Evolutionary conservation across 1,284 basidiomycete species (phyloP).

Genomic region (Leccinum fallax): DNA sequence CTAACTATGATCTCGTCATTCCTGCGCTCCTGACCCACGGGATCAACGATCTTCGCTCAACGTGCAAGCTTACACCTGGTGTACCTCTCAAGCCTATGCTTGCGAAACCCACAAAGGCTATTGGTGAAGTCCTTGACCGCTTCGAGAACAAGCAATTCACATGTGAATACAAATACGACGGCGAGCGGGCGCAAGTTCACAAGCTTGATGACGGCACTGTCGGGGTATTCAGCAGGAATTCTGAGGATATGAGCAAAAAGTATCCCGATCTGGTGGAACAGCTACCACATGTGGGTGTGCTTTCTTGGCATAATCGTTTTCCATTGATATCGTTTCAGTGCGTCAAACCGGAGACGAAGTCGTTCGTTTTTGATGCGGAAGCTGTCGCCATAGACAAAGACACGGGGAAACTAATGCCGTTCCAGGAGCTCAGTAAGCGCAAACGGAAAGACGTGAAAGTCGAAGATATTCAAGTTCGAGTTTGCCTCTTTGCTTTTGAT

Average conservation of each 20-base stretch:
- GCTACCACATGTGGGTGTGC: conserved; percentile 70
- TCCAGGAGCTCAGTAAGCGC: conserved; percentile 94
- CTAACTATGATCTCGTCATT: conserved; percentile 92
- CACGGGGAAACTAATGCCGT: conserved; percentile 87
- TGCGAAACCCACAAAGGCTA: conserved; percentile 99
- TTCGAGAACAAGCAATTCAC: conserved; percentile 97
- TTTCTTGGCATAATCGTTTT: neutral
- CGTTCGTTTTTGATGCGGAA: conserved; percentile 95
- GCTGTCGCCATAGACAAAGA: conserved; percentile 93
- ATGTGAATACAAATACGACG: conserved; percentile 99
- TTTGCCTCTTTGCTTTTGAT: conserved; percentile 96
- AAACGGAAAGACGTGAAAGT: conserved; percentile 98
- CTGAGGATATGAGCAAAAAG: conserved; percentile 99
- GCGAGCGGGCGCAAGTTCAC: conserved; percentile 93
- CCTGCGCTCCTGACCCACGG: conserved; percentile 87
- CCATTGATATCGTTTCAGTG: conserved; percentile 53
- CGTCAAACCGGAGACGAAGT: conserved; percentile 78
- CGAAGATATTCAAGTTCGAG: conserved; percentile 94
- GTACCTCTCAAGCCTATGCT: conserved; percentile 99
- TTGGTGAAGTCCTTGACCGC: conserved; percentile 96
- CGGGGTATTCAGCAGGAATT: conserved; percentile 93
- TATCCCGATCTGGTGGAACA: conserved; percentile 97
- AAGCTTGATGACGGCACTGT: conserved; percentile 79
- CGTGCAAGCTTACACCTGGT: conserved; percentile 93
- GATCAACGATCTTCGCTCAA: conserved; percentile 67